Evolutionary conservation across 176 grass and related monocot species (phyloP).

Genomic region (Phoenix roebelenii): DNA sequence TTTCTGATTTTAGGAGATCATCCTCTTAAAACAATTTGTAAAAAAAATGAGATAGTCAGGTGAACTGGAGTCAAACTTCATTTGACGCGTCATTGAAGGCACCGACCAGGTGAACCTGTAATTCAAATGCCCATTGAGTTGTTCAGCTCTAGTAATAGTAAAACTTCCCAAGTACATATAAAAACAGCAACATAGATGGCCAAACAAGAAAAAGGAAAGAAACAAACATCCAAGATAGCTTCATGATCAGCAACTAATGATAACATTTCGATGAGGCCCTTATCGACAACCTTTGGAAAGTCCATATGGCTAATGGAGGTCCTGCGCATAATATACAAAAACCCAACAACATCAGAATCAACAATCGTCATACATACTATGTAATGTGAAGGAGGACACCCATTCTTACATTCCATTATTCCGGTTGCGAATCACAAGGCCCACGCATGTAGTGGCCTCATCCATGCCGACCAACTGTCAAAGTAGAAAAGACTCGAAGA

Average conservation of each 20-base stretch:
- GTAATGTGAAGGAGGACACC: neutral
- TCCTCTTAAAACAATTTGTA: neutral
- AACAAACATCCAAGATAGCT: slow-evolving; percentile 74
- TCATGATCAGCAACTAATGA: slow-evolving; percentile 51
- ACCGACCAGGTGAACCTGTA: slow-evolving; percentile 81
- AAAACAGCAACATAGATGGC: neutral
- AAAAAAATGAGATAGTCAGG: neutral
- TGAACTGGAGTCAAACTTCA: slow-evolving; percentile 34
- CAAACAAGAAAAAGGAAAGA: slow-evolving; percentile 18
- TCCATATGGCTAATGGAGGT: slow-evolving; percentile 83
- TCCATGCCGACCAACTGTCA: slow-evolving; percentile 76
- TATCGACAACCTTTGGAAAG: slow-evolving; percentile 57
- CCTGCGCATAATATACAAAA: slow-evolving; percentile 33
- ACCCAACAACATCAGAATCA: slow-evolving; percentile 3
- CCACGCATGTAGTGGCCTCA: slow-evolving; percentile 76
- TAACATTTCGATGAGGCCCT: slow-evolving; percentile 77
- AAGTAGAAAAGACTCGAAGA: slow-evolving; percentile 8
- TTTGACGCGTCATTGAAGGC: slow-evolving; percentile 61
- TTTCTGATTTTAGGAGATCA: neutral
- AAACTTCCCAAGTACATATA: too few relatives aligned
- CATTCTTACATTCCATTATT: slow-evolving; percentile 88
- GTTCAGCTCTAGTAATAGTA: neutral
- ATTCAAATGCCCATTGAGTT: neutral
- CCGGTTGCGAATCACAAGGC: slow-evolving; percentile 68
- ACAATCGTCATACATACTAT: too few relatives aligned